phyloP scores from a whole-genome alignment of 495 filamentous ascomycete genomes.

The Aspergillus funiculosus region DNA sequence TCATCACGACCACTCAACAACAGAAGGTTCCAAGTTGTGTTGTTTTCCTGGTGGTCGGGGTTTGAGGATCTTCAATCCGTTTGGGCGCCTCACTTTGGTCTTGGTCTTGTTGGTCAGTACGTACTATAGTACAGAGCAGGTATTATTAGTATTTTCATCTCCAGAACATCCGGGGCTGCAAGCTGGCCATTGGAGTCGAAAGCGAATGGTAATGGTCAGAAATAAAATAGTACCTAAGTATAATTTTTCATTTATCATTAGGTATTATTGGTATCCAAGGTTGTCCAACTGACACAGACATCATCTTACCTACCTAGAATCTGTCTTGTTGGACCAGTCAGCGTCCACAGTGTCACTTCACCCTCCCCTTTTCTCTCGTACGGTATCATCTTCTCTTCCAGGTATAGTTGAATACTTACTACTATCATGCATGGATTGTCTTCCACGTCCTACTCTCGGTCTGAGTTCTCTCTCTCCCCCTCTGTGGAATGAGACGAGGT shows the following conservation, averaged over 20 bases:
- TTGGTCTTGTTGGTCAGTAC: conserved; percentile 1
- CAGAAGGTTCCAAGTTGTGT: conserved; percentile 1
- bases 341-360: too few relatives aligned
- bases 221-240: too few relatives aligned
- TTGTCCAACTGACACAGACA: conserved; percentile 3
- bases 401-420: too few relatives aligned
- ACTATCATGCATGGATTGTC: background rate
- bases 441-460: background rate
- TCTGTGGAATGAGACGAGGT: background rate
- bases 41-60: conserved; percentile 22
- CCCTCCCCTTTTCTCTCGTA: conserved; percentile 12
- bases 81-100: conserved; percentile 45
- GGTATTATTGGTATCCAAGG: too few relatives aligned
- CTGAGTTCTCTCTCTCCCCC: background rate
- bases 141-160: background rate
- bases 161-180: conserved; percentile 1
- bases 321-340: conserved; percentile 16
- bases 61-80: conserved; percentile 30
- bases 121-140: conserved; percentile 3
- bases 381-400: background rate
- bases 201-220: too few relatives aligned
- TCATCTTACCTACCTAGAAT: conserved; percentile 7
- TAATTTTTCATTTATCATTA: too few relatives aligned
- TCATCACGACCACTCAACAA: conserved; percentile 13
- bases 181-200: too few relatives aligned